Evolutionary conservation across 2,329 filamentous ascomycete genomes (phyloP).

Genomic region (Zarea fungicola): DNA sequence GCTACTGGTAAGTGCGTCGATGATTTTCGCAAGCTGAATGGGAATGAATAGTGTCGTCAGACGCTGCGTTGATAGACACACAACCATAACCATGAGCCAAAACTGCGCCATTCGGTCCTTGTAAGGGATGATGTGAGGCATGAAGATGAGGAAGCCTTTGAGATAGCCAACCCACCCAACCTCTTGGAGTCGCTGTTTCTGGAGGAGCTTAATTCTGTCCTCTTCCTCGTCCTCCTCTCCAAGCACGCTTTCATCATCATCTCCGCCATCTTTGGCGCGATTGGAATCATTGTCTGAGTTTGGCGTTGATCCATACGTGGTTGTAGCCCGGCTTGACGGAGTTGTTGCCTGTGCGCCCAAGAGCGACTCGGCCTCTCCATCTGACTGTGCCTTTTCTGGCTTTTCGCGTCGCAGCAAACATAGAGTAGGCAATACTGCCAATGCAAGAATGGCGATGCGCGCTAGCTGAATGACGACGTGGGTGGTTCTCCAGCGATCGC

Average conservation of each 20-base stretch:
- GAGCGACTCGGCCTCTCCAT: constrained; percentile 5
- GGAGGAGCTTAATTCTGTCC: constrained; percentile 20
- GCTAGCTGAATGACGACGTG: background rate
- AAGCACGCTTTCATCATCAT: constrained; percentile 2
- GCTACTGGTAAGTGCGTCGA: constrained; percentile 16
- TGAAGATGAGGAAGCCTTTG: constrained; percentile 20
- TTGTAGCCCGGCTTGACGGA: background rate
- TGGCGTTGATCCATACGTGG: background rate
- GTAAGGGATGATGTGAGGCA: constrained; percentile 22
- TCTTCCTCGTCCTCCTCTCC: constrained; percentile 19
- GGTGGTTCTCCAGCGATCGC: background rate
- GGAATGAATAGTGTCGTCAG: constrained; percentile 23
- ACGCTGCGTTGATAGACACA: constrained; percentile 18
- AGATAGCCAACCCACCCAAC: constrained; percentile 23
- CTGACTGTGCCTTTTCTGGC: background rate
- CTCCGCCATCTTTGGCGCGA: constrained; percentile 1
- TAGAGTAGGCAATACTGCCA: background rate
- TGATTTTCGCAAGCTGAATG: constrained; percentile 21
- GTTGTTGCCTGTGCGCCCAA: background rate
- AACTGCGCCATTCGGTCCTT: constrained; percentile 22
- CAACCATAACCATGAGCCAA: constrained; percentile 19
- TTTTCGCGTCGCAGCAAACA: background rate
- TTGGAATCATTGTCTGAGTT: background rate
- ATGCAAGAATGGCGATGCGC: background rate
- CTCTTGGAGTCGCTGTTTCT: constrained; percentile 20